These are phyloP conservation scores for Cokeromyces recurvatus DNA, from an alignment of 371 early-diverging fungal species.

Conservation along the genomic window DNA sequence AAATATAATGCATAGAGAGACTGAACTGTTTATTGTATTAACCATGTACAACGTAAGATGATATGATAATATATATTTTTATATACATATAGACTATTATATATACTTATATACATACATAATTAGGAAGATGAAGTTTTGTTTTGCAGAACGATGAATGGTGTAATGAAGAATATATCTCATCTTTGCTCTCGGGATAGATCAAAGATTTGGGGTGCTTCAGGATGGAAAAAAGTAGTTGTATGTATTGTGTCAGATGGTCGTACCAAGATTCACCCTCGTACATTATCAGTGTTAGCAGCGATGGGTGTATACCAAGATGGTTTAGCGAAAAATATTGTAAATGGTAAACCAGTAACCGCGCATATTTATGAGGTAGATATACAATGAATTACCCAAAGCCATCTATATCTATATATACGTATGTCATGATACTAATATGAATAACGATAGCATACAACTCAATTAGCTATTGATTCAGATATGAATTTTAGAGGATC, in stretches of 20 bases:
- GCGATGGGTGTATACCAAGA: conserved; percentile 81
- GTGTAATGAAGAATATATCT: conserved; percentile 69
- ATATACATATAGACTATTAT: too few relatives aligned
- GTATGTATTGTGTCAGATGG: conserved; percentile 68
- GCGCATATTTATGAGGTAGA: conserved; percentile 77
- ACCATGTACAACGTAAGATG: conserved; percentile 68
- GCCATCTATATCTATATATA: too few relatives aligned
- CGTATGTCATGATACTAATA: too few relatives aligned
- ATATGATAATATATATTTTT: background rate
- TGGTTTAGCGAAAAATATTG: conserved; percentile 68
- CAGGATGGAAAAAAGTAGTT: conserved; percentile 75
- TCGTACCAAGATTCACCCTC: conserved; percentile 59
- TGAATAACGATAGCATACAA: conserved; percentile 64
- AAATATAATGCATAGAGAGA: conserved; percentile 43
- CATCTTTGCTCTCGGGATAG: conserved; percentile 58
- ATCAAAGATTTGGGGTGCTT: conserved; percentile 55
- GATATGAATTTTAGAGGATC: conserved; percentile 57
- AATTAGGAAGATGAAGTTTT: conserved; percentile 65
- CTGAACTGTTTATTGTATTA: conserved; percentile 65
- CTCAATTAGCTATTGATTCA: conserved; percentile 64
- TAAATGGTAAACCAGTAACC: conserved; percentile 60
- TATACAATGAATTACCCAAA: too few relatives aligned
- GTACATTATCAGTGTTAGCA: conserved; percentile 68
- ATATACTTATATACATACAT: background rate
- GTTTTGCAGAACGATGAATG: conserved; percentile 70